phyloP scores from a whole-genome alignment of 1,284 basidiomycete genomes.

The Trichosporon sp. region DNA sequence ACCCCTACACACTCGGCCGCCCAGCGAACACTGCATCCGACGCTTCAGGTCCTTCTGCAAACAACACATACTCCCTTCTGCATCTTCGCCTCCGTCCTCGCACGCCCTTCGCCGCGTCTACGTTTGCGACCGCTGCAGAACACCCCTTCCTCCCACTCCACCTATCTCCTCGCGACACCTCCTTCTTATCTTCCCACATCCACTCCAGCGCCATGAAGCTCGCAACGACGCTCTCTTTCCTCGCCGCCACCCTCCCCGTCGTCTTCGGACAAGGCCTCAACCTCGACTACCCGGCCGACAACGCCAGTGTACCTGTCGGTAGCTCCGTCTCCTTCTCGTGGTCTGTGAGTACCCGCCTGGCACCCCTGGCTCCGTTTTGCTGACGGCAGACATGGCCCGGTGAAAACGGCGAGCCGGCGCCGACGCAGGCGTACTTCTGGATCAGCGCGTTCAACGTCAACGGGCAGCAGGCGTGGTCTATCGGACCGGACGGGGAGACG shows the following conservation, averaged over 20 bases:
- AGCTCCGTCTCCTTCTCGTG: background rate
- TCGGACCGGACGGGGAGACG: background rate
- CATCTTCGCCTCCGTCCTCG: background rate
- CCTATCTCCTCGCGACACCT: background rate
- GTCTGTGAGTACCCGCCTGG: background rate
- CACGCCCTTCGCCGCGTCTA: background rate
- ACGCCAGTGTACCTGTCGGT: background rate
- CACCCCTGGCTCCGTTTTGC: background rate
- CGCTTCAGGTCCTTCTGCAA: background rate
- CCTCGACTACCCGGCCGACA: background rate
- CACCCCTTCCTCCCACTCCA: background rate
- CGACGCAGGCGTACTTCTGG: background rate
- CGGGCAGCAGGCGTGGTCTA: background rate
- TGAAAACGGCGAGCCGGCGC: background rate
- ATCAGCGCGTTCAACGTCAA: background rate
- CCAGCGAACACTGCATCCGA: background rate
- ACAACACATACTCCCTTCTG: background rate
- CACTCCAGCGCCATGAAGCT: background rate
- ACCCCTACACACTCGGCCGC: no score
- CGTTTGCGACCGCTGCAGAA: background rate
- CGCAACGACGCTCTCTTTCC: background rate
- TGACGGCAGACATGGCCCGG: background rate
- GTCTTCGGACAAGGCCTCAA: background rate
- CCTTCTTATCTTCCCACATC: background rate
- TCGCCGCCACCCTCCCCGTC: background rate